Percentiles rank a stretch among this genome's conserved stretches.
phyloP scores from a whole-genome alignment of 768 basidiomycete species.

The Calocybe cyanea region DNA sequence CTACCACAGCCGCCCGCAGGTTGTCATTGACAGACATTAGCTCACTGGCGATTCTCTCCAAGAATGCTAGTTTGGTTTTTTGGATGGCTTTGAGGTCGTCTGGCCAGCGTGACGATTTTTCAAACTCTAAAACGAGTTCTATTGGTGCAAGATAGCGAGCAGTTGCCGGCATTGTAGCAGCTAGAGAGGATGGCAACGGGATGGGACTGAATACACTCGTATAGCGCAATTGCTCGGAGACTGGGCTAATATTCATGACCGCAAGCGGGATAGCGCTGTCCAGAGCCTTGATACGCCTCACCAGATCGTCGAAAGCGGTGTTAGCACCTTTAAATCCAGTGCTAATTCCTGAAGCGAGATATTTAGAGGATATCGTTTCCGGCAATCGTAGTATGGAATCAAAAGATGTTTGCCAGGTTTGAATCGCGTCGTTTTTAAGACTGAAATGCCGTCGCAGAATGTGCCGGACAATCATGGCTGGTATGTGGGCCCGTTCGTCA shows the following conservation, averaged over 20 bases:
- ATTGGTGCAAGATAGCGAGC: constrained; percentile 69
- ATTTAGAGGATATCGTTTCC: constrained; percentile 43
- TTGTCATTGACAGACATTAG: constrained; percentile 53
- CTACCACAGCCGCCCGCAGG: constrained; percentile 54
- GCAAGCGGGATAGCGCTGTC: constrained; percentile 73
- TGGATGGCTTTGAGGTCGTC: constrained; percentile 92
- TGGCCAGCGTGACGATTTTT: constrained; percentile 91
- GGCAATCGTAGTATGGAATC: constrained; percentile 60
- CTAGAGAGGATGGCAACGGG: constrained; percentile 54
- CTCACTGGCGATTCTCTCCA: constrained; percentile 71
- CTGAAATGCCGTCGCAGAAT: constrained; percentile 75
- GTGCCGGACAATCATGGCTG: constrained; percentile 68
- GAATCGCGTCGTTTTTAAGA: constrained; percentile 47
- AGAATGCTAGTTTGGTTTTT: constrained; percentile 90
- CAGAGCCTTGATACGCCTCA: constrained; percentile 70
- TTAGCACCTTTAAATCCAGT: constrained; percentile 73
- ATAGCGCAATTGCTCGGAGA: constrained; percentile 75
- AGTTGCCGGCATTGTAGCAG: constrained; percentile 48
- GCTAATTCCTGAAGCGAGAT: constrained; percentile 32
- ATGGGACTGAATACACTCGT: constrained; percentile 81
- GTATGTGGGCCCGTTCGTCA: constrained; percentile 79
- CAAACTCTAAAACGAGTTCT: constrained; percentile 81
- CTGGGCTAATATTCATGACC: constrained; percentile 71
- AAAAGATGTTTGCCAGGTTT: constrained; percentile 55
- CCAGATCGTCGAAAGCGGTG: constrained; percentile 74